phyloP scores from a whole-genome alignment of 768 basidiomycete species.

The Leccinellum albellum region DNA sequence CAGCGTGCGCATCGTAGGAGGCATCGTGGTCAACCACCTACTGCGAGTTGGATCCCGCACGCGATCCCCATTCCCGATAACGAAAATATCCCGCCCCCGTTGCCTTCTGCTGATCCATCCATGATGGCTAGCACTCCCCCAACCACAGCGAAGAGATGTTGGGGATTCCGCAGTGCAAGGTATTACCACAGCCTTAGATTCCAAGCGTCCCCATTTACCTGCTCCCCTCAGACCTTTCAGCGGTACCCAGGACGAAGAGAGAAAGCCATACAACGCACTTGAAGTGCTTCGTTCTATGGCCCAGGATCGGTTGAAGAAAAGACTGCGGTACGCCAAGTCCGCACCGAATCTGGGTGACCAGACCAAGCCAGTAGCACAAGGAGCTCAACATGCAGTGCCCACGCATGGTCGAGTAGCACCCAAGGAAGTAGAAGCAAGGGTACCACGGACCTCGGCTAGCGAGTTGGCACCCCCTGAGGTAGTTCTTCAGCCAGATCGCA shows the following conservation, averaged over 20 bases:
- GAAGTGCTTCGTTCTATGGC: conserved; percentile 11
- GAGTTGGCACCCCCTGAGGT: background rate
- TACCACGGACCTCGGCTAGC: background rate
- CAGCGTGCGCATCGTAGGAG: conserved; percentile 26
- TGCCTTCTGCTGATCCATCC: conserved; percentile 2
- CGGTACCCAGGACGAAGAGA: conserved; percentile 7
- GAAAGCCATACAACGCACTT: conserved; percentile 2
- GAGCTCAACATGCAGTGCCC: background rate
- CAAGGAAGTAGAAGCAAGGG: background rate
- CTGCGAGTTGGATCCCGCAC: conserved; percentile 2
- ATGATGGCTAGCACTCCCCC: background rate
- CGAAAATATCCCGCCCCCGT: background rate
- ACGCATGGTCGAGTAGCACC: background rate
- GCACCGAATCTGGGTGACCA: conserved; percentile 19
- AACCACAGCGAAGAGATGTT: conserved; percentile 4
- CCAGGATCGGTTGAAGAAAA: conserved; percentile 19
- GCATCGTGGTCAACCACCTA: conserved; percentile 1
- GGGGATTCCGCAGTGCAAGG: conserved; percentile 23
- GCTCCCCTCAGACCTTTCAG: conserved; percentile 10
- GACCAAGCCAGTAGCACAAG: background rate
- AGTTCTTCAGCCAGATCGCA: conserved; percentile 4
- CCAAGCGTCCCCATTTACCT: background rate
- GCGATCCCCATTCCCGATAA: conserved; percentile 14
- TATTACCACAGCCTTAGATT: background rate
- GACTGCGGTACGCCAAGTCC: conserved; percentile 20